A percentile compares a stretch with the other conserved stretches of the same genome.
Evolutionary conservation across 768 basidiomycete species (phyloP).

Genomic region (Leccinellum rugosiceps): DNA sequence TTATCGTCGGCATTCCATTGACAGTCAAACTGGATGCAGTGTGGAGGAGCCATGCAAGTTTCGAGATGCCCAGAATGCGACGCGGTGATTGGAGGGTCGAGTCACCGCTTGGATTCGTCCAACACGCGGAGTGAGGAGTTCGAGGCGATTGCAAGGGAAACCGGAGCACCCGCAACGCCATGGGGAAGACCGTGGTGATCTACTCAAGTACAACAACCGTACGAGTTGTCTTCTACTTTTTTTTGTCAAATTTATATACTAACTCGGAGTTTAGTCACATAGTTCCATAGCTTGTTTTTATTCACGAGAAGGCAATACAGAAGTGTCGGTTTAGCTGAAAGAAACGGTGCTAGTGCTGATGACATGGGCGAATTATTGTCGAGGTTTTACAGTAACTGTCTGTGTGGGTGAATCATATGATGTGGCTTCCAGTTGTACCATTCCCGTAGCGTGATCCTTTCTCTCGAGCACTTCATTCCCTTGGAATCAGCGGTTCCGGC

Average conservation of each 20-base stretch:
- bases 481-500: too few relatives aligned
- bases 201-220: not conserved
- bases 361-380: not conserved
- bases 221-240: not conserved
- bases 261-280: not conserved
- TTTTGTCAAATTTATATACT: not conserved
- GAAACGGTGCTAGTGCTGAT: not conserved
- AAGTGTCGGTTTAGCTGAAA: not conserved
- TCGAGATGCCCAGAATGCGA: conserved; percentile 57
- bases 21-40: conserved; percentile 36
- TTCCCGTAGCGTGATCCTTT: too few relatives aligned
- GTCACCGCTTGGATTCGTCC: conserved; percentile 38
- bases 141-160: conserved; percentile 38
- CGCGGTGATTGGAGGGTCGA: conserved; percentile 47
- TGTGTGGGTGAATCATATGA: too few relatives aligned
- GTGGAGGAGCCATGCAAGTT: conserved; percentile 52
- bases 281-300: not conserved
- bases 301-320: not conserved
- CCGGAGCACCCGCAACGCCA: conserved; percentile 27
- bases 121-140: conserved; percentile 49
- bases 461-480: too few relatives aligned
- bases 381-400: too few relatives aligned
- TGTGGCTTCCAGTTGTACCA: too few relatives aligned
- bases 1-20: not conserved
- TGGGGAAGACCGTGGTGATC: conserved; percentile 27